Evolutionary conservation across 257 asterid genomes (phyloP).

Genomic region (Paulownia fortunei): DNA sequence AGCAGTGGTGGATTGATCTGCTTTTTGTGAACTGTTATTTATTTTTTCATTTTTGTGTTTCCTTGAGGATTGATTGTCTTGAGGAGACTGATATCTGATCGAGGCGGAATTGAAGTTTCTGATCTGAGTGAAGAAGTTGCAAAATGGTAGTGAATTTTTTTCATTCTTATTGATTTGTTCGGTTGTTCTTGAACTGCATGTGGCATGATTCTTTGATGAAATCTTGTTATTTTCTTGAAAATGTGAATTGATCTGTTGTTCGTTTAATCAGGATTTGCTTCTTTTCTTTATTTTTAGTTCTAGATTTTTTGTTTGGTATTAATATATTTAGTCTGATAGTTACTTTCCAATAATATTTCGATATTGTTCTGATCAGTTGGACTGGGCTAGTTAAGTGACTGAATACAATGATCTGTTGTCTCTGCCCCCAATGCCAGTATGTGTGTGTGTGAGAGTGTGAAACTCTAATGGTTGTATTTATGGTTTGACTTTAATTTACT

Average conservation of each 20-base stretch:
- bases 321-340: not conserved
- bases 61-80: conserved; percentile 24
- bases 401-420: conserved; percentile 19
- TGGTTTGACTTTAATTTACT: conserved; percentile 28
- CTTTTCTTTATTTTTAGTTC: not conserved
- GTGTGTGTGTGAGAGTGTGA: not conserved
- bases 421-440: conserved; percentile 20
- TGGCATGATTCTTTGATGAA: conserved; percentile 1
- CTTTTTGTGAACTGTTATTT: conserved; percentile 28
- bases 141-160: conserved; percentile 63
- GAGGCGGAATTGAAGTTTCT: conserved; percentile 48
- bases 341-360: not conserved
- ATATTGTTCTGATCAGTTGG: not conserved
- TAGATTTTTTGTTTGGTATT: conserved; percentile 8
- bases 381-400: not conserved
- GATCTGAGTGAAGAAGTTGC: conserved; percentile 69
- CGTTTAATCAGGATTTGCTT: conserved; percentile 17
- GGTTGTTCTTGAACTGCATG: conserved; percentile 24
- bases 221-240: not conserved
- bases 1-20: conserved; percentile 49
- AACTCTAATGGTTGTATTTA: conserved; percentile 6
- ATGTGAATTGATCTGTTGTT: conserved; percentile 21
- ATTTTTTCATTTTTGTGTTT: conserved; percentile 2
- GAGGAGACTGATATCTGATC: conserved; percentile 45
- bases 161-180: conserved; percentile 8